Percentiles rank a stretch among this genome's conserved stretches.
phyloP scores from a whole-genome alignment of 169 alveolate species.

The Plasmodium vivax region DNA sequence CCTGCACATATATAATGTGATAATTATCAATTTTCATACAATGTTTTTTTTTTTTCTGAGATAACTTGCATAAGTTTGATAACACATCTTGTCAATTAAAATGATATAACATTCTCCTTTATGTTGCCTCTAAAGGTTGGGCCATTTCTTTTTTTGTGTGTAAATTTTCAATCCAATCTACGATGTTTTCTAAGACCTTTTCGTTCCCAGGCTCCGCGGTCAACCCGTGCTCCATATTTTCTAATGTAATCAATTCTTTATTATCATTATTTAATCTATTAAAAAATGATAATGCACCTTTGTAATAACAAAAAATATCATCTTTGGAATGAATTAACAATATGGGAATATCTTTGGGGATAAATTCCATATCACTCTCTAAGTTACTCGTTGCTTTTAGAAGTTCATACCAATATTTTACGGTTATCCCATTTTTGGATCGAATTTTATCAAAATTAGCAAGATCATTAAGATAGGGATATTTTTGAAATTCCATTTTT shows the following conservation, averaged over 20 bases:
- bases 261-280: background rate
- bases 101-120: background rate
- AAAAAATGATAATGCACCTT: constrained; percentile 8
- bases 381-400: constrained; percentile 74
- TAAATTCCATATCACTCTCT: constrained; percentile 11
- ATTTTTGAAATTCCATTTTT: background rate
- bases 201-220: constrained; percentile 27
- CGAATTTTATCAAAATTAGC: constrained; percentile 72
- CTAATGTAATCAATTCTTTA: background rate
- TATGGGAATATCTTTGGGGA: constrained; percentile 76
- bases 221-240: constrained; percentile 17
- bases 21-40: background rate
- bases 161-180: background rate
- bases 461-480: background rate
- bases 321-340: too few species aligned
- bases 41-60: background rate
- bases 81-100: background rate
- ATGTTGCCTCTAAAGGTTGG: background rate
- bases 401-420: constrained; percentile 33
- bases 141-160: background rate
- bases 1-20: background rate
- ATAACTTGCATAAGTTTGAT: background rate
- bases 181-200: background rate
- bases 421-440: constrained; percentile 14
- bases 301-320: constrained; percentile 54